Evolutionary conservation across 768 basidiomycete genomes (phyloP), one percentile per base, ranked within the genome.

Genomic region (Pulveroboletus ravenelii): DNA sequence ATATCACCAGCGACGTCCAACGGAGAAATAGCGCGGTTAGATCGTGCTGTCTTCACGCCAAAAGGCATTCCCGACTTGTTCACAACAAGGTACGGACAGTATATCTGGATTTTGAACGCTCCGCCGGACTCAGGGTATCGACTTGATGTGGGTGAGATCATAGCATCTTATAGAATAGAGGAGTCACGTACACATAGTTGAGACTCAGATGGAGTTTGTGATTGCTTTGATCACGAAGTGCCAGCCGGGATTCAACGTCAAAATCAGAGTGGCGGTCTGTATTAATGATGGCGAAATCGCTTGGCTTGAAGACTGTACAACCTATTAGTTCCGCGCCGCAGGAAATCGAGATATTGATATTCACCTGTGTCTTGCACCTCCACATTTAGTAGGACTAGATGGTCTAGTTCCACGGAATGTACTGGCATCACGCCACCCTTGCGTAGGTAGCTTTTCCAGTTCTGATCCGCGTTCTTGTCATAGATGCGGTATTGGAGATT

Each of bases 241-340:
- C 78, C 42, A 98, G 69, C 32, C 73, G 78, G 45, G 75, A 79
- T 67, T 94, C 96, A 48, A 82, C 76, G 52, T 87, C 88, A 56
- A 93, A 92, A 68, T 93, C 93, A 3, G 93, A 88, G 48, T 90
- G 82, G 27, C 84, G 85, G 63, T 96, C 93, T 14, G 90, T 91
- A 62, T 93, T 97, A 70, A 99, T 94, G 68, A 99, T 97, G 3
- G 93, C 87, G 59, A 96, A 99, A 51, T 98, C 94, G 64, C 93
- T 95, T 14, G 92, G 87, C 61, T 87, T 88, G 74, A 93, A 91
- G 13, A 82, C 93, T 95, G 58, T 5, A 47, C 27, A 37, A 29
- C 30, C 23, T 7, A 23, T 62, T 38, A 51, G 50, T 31, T 18
- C 6, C 10, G 23, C 17, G 20, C 48, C 31, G 29, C 17, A 46